Conservation (phyloP, 2,329 filamentous ascomycete species). For the Zasmidium cellare region DNA sequence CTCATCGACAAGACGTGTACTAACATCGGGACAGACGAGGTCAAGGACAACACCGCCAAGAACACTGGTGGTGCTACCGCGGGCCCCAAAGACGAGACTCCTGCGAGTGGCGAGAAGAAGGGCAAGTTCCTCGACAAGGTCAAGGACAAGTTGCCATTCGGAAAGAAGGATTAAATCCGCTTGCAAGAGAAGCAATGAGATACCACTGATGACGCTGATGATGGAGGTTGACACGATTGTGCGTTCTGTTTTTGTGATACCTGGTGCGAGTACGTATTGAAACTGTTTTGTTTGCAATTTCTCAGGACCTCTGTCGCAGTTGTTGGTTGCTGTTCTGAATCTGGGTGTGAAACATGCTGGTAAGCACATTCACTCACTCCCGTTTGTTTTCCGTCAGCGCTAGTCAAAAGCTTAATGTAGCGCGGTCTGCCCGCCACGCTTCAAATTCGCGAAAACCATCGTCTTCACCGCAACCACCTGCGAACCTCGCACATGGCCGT, state of each 20-base stretch:
- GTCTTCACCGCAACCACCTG: no score
- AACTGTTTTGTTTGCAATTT: background rate
- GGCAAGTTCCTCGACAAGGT: slow-evolving; percentile 27
- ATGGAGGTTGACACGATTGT: background rate
- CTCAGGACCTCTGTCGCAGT: background rate
- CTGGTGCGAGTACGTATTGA: slow-evolving; percentile 5
- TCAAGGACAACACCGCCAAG: slow-evolving; percentile 29
- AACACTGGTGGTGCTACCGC: slow-evolving; percentile 27
- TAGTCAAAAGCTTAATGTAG: no score
- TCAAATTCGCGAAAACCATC: no score
- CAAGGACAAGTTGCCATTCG: slow-evolving; percentile 29
- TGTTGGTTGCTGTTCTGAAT: no score
- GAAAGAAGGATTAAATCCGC: slow-evolving; percentile 16
- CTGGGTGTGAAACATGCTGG: no score
- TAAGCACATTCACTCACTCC: no score
- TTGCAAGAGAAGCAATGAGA: background rate
- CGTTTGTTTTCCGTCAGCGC: no score
- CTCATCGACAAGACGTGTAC: background rate
- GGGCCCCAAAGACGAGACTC: slow-evolving; percentile 3
- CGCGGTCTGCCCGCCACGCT: no score
- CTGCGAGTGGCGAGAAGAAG: slow-evolving; percentile 21
- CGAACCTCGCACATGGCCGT: no score
- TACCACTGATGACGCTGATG: background rate
- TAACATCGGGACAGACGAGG: slow-evolving; percentile 19
- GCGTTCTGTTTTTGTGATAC: slow-evolving; percentile 3